Conservation (phyloP, 441 rosid genomes). For the Adansonia grandidieri region DNA sequence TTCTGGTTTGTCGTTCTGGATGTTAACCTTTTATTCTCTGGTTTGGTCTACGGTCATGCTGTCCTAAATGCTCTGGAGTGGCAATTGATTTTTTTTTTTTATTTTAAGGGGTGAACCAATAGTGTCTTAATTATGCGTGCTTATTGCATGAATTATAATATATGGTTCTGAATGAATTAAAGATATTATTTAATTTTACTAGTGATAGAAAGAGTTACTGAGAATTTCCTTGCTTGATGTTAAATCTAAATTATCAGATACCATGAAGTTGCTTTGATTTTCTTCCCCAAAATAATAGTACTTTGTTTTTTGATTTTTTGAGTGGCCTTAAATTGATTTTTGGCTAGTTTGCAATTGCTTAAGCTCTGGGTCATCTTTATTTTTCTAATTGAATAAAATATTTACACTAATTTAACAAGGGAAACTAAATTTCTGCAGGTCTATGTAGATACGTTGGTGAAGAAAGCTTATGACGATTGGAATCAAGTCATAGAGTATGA, state of each 20-base stretch:
- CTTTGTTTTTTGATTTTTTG: neutral
- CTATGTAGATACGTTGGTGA: slow-evolving; percentile 84
- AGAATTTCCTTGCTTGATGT: neutral
- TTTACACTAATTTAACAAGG: slow-evolving; percentile 1
- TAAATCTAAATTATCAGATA: neutral
- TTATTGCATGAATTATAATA: neutral
- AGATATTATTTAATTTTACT: neutral
- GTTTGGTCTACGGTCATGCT: neutral
- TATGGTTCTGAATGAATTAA: neutral
- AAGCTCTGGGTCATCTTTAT: neutral
- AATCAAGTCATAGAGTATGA: slow-evolving; percentile 82
- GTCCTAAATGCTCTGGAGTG: neutral
- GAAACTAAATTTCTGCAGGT: slow-evolving; percentile 52
- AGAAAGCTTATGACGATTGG: slow-evolving; percentile 98
- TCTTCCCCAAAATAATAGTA: neutral
- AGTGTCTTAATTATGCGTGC: neutral
- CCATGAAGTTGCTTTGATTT: neutral
- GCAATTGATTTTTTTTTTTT: neutral
- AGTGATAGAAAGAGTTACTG: neutral
- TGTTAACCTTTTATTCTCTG: neutral
- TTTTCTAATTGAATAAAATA: neutral
- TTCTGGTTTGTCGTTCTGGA: neutral
- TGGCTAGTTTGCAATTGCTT: neutral
- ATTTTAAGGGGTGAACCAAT: neutral
- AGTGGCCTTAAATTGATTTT: neutral